Evolutionary conservation across 192 early-diverging fungal species (phyloP), one percentile per base, ranked within the genome.

Genomic region (Borealophlyctis nickersoniae): DNA sequence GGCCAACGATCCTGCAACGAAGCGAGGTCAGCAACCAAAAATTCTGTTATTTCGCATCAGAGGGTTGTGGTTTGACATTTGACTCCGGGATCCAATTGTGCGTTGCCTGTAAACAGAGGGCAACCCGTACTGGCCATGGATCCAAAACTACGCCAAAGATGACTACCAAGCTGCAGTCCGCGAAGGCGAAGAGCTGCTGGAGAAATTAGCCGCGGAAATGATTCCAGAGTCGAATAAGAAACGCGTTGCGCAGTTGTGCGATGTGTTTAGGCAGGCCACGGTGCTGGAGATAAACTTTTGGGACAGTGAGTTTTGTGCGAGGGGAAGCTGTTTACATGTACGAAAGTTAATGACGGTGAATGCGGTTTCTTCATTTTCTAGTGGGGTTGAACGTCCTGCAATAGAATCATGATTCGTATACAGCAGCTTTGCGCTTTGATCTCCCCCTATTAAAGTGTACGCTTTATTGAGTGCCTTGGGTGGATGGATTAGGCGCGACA

Each of bases 81-180:
- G n/a, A 23, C 52, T 53, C 5, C 7, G 5, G 23, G 9, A 53
- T 23, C 19, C 45, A 53, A 11, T 58, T 29, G 31, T 67, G 22
- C 34, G 36, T 39, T 19, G 9, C n/a, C n/a, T 35, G 24, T 4
- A 14, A 36, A 36, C n/a, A 56, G 81, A 87, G 56, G 87, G 79
- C 4, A 94, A 94, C 73, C 86, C 85, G 48, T 94, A 91, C 75
- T 91, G 88, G 87, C 70, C 69, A 36, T 94, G 92, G 92, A 88
- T 92, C 36, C 58, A 66, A 29, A 89, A 77, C 69, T 94, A 94
- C 66, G 78, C 78, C 16, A 77, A 73, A 26, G 76, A 59, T 14
- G 80, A 86, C 35, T 94, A 86, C 63, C 92, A 94, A 67, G 65
- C 28, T 1, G 86, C 88, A 11, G 86, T 88, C 1, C 54, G 24